Evolutionary conservation across 176 grass and related monocot species (phyloP), one percentile per base, ranked within the genome.

Genomic region (Phyllostachys edulis): DNA sequence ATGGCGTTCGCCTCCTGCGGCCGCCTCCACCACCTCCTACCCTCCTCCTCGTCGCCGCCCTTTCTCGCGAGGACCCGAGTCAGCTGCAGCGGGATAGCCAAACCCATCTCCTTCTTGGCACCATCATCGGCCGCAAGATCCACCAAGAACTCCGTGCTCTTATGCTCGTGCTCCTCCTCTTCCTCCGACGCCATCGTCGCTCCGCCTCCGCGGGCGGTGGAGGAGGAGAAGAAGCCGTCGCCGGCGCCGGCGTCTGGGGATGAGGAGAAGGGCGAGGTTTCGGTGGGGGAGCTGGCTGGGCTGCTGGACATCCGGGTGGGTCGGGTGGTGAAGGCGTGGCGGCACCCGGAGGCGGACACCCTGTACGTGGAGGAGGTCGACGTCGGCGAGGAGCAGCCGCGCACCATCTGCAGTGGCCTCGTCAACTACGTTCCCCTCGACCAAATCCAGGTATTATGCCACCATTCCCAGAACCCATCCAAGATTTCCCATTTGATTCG

Each of bases 291-390:
- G 47, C 76, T 94, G n/a, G 91, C 64, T 14, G 87, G 85, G 14
- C 45, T 89, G 46, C 84, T 95, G 83, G 96, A 95, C 84, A 83
- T 95, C 77, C 87, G 96, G 61, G 96, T 98, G 32, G 93, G 93
- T 57, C 84, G 91, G 57, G 85, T 98, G 47, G 41, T 98, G 54
- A 98, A 90, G 82, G 93, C 92, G 40, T 95, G 90, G 96, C 74
- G 78, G 86, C 96, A 98, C 76, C 93, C 91, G 17, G 91, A 98
- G 85, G 96, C 93, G 3, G 93, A 98, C 77, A 89, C 93, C 1
- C 82, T 98, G 24, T 98, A 93, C 50, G 93, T 98, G 80, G 96
- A 98, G 80, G 96, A 95, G 87, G 89, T 98, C 2, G 89, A 98
- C 75, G 85, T 98, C 56, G 93, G 96, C 62, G 93, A 98, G 80